Evolutionary conservation across 805 yeast species (phyloP).

Genomic region (Nadsonia fulvescens): DNA sequence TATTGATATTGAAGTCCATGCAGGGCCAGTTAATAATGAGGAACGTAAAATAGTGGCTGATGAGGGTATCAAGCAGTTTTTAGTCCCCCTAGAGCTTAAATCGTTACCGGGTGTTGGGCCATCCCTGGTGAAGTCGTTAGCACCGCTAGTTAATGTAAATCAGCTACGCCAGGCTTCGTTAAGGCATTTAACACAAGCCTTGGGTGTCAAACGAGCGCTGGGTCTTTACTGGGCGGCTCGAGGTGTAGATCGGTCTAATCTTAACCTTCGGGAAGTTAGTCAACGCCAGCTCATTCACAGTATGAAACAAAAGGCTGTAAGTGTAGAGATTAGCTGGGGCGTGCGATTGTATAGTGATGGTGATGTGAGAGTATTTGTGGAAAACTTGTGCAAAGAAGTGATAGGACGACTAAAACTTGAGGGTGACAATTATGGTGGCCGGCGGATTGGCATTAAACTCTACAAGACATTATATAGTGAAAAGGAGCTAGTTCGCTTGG

Average conservation of each 20-base stretch:
- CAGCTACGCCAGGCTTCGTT: constrained; percentile 23
- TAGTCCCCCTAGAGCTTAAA: constrained; percentile 21
- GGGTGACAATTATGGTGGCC: no score
- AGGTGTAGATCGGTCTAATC: constrained; percentile 39
- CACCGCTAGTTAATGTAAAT: constrained; percentile 18
- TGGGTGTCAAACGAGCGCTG: constrained; percentile 57
- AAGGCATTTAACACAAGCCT: constrained; percentile 21
- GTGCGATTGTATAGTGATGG: constrained; percentile 44
- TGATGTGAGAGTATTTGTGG: constrained; percentile 49
- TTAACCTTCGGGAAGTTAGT: no score
- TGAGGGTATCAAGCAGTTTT: no score
- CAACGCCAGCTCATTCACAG: no score
- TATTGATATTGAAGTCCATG: no score
- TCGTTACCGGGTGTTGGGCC: constrained; percentile 27
- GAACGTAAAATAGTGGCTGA: no score
- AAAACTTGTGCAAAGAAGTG: constrained; percentile 42
- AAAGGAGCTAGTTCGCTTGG: no score
- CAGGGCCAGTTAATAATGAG: no score
- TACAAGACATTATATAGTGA: no score
- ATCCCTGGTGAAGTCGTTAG: constrained; percentile 28
- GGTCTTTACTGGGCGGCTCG: constrained; percentile 40
- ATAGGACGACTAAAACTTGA: constrained; percentile 30
- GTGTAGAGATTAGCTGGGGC: constrained; percentile 85
- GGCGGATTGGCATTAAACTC: no score
- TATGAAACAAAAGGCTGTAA: constrained; percentile 62